These are phyloP conservation scores for Rhynchospora tenuis DNA, from an alignment of 176 grass and related monocot genomes.

Conservation along the genomic window DNA sequence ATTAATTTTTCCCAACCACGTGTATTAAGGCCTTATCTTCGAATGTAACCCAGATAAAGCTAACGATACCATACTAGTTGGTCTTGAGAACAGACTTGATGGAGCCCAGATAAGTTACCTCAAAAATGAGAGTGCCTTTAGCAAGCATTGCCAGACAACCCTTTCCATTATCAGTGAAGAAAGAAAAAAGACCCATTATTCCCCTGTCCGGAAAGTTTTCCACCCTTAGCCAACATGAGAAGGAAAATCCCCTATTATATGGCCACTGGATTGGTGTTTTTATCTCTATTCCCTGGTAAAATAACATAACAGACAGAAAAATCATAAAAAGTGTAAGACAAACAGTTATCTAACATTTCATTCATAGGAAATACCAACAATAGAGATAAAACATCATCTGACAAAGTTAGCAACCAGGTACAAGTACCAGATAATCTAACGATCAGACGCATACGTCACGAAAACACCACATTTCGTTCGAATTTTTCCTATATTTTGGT, in stretches of 20 bases:
- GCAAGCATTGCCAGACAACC: slow-evolving; percentile 87
- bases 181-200: slow-evolving; percentile 96
- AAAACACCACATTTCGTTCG: too few relatives aligned
- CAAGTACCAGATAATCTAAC: too few relatives aligned
- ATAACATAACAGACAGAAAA: slow-evolving; percentile 23
- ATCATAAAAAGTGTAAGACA: slow-evolving; percentile 17
- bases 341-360: slow-evolving; percentile 7
- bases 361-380: background rate
- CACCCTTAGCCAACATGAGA: slow-evolving; percentile 91
- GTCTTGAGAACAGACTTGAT: slow-evolving; percentile 15
- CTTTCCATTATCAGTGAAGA: slow-evolving; percentile 87
- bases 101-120: slow-evolving; percentile 45
- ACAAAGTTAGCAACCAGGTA: background rate
- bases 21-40: slow-evolving; percentile 3
- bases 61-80: slow-evolving; percentile 25
- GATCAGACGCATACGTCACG: too few relatives aligned
- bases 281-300: slow-evolving; percentile 80
- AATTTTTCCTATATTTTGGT: too few relatives aligned
- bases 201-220: slow-evolving; percentile 73
- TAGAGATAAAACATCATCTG: background rate
- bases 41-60: background rate
- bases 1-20: background rate
- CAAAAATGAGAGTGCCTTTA: slow-evolving; percentile 78
- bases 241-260: slow-evolving; percentile 81
- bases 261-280: slow-evolving; percentile 92